Evolutionary conservation across 176 grass and related monocot genomes (phyloP).

Genomic region (Leersia perrieri): DNA sequence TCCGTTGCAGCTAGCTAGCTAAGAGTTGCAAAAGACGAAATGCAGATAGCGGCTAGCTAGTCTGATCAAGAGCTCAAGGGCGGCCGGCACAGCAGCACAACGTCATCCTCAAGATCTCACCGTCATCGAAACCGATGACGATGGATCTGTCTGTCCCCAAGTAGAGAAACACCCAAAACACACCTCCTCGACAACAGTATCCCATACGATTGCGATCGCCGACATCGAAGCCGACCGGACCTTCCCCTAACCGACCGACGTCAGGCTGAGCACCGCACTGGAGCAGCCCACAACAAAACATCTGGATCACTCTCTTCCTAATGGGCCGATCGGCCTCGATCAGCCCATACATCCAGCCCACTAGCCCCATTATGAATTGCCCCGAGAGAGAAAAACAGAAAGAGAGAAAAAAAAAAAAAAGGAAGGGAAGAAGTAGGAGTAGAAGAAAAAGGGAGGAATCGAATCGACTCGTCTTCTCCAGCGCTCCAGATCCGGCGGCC

Average conservation of each 20-base stretch:
- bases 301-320: no score
- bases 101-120: neutral
- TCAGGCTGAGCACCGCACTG: neutral
- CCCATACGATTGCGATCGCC: neutral
- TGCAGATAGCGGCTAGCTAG: no score
- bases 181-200: neutral
- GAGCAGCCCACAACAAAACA: no score
- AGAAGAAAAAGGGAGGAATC: neutral
- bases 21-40: no score
- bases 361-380: no score
- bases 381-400: neutral
- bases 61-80: no score
- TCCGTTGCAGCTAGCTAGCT: no score
- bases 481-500: constrained; percentile 53
- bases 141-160: neutral
- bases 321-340: no score
- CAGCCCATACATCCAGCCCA: no score
- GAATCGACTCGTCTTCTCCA: constrained; percentile 17
- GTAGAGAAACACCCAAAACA: neutral
- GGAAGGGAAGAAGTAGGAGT: neutral
- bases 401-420: neutral
- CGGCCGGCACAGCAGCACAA: neutral
- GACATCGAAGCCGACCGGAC: neutral
- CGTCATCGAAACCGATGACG: neutral
- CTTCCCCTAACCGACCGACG: neutral